Base-by-base conservation (phyloP, 495 filamentous ascomycete species). In the Lichina pygmaea region DNA sequence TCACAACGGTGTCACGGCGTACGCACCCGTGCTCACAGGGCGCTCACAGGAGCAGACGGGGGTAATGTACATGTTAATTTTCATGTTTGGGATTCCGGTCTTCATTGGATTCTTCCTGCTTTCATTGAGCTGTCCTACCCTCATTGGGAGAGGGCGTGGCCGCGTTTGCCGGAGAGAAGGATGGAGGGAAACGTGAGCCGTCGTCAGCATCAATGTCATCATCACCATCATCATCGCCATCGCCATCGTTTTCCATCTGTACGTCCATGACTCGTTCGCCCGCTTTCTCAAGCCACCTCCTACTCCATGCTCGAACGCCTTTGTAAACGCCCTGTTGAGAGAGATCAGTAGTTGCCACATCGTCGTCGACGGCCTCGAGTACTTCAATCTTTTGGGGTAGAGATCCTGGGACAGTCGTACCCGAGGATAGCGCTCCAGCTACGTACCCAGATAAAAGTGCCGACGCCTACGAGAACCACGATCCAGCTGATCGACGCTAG, bases 251-350 rank as follows among this genome's bases (percentile, higher is more conserved):
- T 41, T 81, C 73, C n/a, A 66, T 65, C 48, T 79, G 77, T 16
- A 93, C 78, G 60, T 93, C 86, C 57, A 83, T 67, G 41, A 93
- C 79, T 41, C 65, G 63, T 52, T 84, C 81, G 16, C 78, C 77
- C 0, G 77, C 79, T 51, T 70, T 78, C 52, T 86, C 74, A 17
- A 93, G 64, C 6, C 70, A 67, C 49, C 65, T 65, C 43, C 73
- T 66, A 53, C 69, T 80, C 68, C 77, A 77, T 31, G 70, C 65
- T 50, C 77, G 68, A 36, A 89, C 78, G 38, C 69, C 68, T 58
- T 82, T 84, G 66, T 77, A 93, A 8, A 86, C 77, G 45, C 70
- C 70, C 82, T 92, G 53, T 11, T 45, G 6, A n/a, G 39, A 31
- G 48, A 6, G 16, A 24, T n/a, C 5, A 24, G 24, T 24, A 24